Conservation (phyloP, 768 basidiomycete genomes). For the Termitomyces eurrhizus region DNA sequence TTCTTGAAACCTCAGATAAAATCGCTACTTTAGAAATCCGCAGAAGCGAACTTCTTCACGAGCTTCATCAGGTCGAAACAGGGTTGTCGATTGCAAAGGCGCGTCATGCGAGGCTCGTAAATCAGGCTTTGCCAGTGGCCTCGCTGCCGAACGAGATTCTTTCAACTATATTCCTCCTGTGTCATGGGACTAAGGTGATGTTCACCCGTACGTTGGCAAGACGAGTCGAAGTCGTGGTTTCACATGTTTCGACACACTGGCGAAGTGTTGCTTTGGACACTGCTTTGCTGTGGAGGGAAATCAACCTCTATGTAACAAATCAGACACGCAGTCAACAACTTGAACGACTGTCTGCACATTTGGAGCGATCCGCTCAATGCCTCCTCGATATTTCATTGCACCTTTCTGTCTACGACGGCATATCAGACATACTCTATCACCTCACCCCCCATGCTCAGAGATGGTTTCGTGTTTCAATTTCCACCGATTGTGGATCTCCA, state of each 20-base stretch:
- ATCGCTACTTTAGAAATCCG: conserved; percentile 25
- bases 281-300: conserved; percentile 41
- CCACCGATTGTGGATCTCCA: conserved; percentile 17
- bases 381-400: conserved; percentile 33
- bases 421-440: conserved; percentile 25
- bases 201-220: conserved; percentile 2
- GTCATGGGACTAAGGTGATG: conserved; percentile 19
- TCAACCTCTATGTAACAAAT: conserved; percentile 28
- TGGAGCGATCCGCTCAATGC: conserved; percentile 33
- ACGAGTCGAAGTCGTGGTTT: conserved; percentile 34
- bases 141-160: conserved; percentile 40
- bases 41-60: conserved; percentile 27
- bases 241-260: conserved; percentile 45
- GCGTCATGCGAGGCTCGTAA: conserved; percentile 29
- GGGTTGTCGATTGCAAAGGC: conserved; percentile 29
- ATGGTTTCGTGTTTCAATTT: conserved; percentile 36
- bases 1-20: conserved; percentile 12
- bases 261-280: conserved; percentile 34
- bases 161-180: conserved; percentile 32
- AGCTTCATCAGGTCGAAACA: conserved; percentile 29
- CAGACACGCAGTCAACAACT: conserved; percentile 17
- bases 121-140: conserved; percentile 29
- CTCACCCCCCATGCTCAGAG: conserved; percentile 32
- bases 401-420: conserved; percentile 21
- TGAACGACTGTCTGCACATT: conserved; percentile 30